Percentiles rank a stretch among this genome's conserved stretches.
Conservation (phyloP, 805 yeast genomes). For the Myxozyma geophila region DNA sequence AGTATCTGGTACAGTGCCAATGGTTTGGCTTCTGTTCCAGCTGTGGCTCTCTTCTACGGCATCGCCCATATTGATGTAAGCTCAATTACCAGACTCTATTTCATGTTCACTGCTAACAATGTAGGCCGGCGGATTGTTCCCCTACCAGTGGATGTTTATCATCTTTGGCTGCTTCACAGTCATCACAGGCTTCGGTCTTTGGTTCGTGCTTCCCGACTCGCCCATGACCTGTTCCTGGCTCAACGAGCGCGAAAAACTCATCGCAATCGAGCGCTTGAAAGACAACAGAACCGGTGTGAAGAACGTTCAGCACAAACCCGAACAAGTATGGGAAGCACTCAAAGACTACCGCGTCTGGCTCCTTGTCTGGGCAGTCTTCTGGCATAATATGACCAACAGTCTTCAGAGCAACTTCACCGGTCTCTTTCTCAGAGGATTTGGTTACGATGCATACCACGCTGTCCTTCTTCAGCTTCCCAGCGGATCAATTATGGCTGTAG, state of each 20-base stretch:
- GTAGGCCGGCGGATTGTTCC: not conserved
- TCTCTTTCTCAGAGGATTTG: not conserved
- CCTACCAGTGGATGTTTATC: not conserved
- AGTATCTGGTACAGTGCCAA: conserved; percentile 40
- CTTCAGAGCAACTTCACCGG: not conserved
- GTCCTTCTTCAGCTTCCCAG: not conserved
- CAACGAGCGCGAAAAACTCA: not conserved
- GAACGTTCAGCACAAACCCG: not conserved
- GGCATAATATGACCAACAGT: not conserved
- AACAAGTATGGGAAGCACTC: not conserved
- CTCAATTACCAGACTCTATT: not conserved
- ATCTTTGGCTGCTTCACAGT: not conserved
- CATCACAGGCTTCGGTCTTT: not conserved
- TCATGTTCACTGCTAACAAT: not conserved
- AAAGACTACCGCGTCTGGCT: not conserved
- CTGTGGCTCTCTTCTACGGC: not conserved
- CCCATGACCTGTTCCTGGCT: not conserved
- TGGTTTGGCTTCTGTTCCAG: not conserved
- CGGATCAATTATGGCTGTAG: not conserved
- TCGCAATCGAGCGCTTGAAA: not conserved
- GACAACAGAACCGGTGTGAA: not conserved
- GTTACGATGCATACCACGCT: not conserved
- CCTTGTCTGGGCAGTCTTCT: not conserved
- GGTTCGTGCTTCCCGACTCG: not conserved
- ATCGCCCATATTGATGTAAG: not conserved